These are phyloP conservation scores for Trichoderma pleuroti DNA, from an alignment of 2,329 filamentous ascomycete species.

Conservation along the genomic window DNA sequence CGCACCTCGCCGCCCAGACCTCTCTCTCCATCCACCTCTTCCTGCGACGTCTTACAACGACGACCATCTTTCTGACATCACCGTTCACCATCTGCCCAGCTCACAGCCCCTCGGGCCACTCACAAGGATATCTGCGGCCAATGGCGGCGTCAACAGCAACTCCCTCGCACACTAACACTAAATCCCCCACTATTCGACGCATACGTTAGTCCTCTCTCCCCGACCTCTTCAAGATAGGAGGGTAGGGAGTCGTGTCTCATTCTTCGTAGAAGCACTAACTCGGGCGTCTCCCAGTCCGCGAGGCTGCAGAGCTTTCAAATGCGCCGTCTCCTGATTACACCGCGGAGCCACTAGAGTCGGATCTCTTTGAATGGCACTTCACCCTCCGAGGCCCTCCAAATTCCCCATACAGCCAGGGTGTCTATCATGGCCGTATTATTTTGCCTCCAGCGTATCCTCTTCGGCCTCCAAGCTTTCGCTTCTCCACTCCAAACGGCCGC, in stretches of 20 bases:
- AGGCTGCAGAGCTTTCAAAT: constrained; percentile 80
- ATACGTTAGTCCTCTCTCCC: constrained; percentile 58
- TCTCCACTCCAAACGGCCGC: constrained; percentile 83
- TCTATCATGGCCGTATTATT: constrained; percentile 94
- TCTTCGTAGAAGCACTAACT: constrained; percentile 1
- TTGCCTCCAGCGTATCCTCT: constrained; percentile 87
- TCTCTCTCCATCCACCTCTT: neutral
- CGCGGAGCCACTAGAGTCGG: constrained; percentile 78
- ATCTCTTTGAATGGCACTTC: constrained; percentile 99
- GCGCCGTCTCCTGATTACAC: constrained; percentile 81
- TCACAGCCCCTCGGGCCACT: neutral
- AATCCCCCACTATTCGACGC: constrained; percentile 79
- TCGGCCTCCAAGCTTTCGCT: constrained; percentile 91
- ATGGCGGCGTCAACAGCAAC: constrained; percentile 24
- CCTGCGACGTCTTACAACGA: neutral
- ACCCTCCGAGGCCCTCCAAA: constrained; percentile 85
- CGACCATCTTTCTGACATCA: neutral
- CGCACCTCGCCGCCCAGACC: neutral
- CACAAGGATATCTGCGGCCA: neutral
- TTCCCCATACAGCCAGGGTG: constrained; percentile 72
- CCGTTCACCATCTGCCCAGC: neutral
- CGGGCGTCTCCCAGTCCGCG: constrained; percentile 59
- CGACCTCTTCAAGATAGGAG: neutral
- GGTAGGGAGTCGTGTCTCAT: neutral
- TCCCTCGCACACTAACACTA: constrained; percentile 59